Evolutionary conservation across 345 rosid species (phyloP).

Genomic region (Draba incana): DNA sequence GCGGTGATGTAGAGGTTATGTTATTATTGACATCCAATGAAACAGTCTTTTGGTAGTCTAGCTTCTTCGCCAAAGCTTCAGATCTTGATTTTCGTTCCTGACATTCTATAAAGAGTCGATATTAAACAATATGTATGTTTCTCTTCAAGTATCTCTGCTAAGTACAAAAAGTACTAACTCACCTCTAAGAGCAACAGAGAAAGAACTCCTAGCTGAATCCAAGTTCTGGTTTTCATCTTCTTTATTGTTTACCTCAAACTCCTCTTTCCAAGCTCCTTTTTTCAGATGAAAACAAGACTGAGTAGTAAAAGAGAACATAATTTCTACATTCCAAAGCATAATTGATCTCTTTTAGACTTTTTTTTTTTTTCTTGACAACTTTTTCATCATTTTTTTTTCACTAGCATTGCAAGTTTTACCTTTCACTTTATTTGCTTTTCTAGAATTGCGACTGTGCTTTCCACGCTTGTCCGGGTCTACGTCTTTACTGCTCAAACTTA

Average conservation of each 20-base stretch:
- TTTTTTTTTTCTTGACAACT: slow-evolving; percentile 18
- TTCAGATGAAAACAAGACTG: slow-evolving; percentile 36
- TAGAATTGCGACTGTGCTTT: slow-evolving; percentile 55
- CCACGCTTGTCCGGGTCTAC: slow-evolving; percentile 69
- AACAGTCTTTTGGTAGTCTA: slow-evolving; percentile 69
- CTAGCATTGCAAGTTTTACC: slow-evolving; percentile 43
- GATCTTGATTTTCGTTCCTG: slow-evolving; percentile 81
- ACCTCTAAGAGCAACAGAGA: slow-evolving; percentile 91
- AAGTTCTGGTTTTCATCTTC: slow-evolving; percentile 55
- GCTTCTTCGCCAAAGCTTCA: slow-evolving; percentile 62
- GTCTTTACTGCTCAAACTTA: slow-evolving; percentile 66
- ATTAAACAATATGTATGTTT: not conserved
- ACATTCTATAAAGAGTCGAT: slow-evolving; percentile 53
- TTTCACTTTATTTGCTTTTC: slow-evolving; percentile 64
- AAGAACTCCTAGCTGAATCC: slow-evolving; percentile 86
- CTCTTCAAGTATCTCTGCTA: not conserved
- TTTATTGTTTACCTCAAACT: slow-evolving; percentile 40
- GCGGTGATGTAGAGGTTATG: slow-evolving; percentile 67
- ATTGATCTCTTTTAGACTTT: slow-evolving; percentile 3
- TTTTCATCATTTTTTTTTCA: not conserved
- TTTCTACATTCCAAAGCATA: slow-evolving; percentile 31
- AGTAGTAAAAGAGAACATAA: slow-evolving; percentile 27
- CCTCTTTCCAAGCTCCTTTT: slow-evolving; percentile 57
- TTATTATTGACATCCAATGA: slow-evolving; percentile 78
- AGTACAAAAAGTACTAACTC: not conserved